phyloP scores from a whole-genome alignment of 306 rosid genomes.

The Lupinus albus region DNA sequence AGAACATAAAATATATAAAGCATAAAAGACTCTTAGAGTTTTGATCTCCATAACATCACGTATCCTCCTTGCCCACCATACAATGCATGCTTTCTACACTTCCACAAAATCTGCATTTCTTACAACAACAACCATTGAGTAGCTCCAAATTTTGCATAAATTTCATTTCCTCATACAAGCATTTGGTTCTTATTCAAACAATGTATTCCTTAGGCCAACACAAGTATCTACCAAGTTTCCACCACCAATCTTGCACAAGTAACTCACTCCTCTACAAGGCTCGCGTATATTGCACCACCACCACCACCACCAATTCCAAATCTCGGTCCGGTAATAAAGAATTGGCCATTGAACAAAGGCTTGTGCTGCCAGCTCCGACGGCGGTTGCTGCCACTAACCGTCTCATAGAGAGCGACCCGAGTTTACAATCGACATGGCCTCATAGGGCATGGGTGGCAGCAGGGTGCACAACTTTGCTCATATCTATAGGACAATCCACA shows the following conservation, averaged over 20 bases:
- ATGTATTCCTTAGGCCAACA: slow-evolving; percentile 67
- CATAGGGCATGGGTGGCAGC: slow-evolving; percentile 81
- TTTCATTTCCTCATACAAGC: not conserved
- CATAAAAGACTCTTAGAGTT: not conserved
- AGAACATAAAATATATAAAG: slow-evolving; percentile 2
- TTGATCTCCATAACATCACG: slow-evolving; percentile 45
- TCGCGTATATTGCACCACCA: slow-evolving; percentile 41
- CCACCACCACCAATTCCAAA: slow-evolving; percentile 42
- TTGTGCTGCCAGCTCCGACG: not conserved
- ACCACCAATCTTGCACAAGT: slow-evolving; percentile 28
- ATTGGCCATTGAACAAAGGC: slow-evolving; percentile 40
- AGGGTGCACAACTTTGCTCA: slow-evolving; percentile 48
- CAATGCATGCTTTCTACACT: not conserved
- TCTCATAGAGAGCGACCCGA: slow-evolving; percentile 50
- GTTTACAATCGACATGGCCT: slow-evolving; percentile 70
- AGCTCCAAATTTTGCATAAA: not conserved
- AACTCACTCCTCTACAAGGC: not conserved
- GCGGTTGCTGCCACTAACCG: slow-evolving; percentile 22
- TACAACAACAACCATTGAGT: slow-evolving; percentile 41
- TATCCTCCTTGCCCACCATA: slow-evolving; percentile 48
- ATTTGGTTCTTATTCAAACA: slow-evolving; percentile 37
- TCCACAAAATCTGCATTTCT: slow-evolving; percentile 39
- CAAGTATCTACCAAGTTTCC: slow-evolving; percentile 47
- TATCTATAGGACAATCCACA: slow-evolving; percentile 49
- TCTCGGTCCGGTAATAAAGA: slow-evolving; percentile 30